These are phyloP conservation scores for Populus hybrid DNA, from an alignment of 441 rosid genomes.

Conservation along the genomic window DNA sequence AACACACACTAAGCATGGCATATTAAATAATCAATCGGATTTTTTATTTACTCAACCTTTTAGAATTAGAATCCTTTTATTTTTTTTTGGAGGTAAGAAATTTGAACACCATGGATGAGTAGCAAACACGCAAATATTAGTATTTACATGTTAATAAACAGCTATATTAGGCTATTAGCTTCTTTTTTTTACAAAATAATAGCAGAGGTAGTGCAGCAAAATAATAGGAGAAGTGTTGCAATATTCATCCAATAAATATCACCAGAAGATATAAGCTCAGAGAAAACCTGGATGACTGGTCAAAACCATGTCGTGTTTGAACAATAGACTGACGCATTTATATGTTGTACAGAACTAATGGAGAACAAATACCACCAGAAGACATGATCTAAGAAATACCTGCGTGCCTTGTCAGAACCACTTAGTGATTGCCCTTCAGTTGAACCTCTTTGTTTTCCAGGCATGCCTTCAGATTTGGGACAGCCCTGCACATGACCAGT, in stretches of 20 bases:
- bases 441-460: slow-evolving; percentile 31
- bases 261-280: not conserved
- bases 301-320: not conserved
- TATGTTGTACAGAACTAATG: not conserved
- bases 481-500: slow-evolving; percentile 20
- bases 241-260: not conserved
- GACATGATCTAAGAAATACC: slow-evolving; percentile 30
- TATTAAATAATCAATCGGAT: not conserved
- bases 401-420: slow-evolving; percentile 39
- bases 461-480: slow-evolving; percentile 23
- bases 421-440: slow-evolving; percentile 27
- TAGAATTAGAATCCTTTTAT: not conserved
- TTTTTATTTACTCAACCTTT: not conserved
- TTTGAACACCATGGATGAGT: not conserved
- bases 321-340: not conserved
- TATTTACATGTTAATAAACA: not conserved
- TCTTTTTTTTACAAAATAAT: not conserved
- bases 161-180: not conserved
- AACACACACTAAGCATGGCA: not conserved
- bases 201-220: not conserved
- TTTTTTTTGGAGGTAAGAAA: not conserved
- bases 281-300: not conserved
- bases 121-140: not conserved
- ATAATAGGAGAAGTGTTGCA: not conserved
- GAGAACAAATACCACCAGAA: not conserved